Base-by-base conservation (phyloP, 306 rosid species). In the Medicago arabica region DNA sequence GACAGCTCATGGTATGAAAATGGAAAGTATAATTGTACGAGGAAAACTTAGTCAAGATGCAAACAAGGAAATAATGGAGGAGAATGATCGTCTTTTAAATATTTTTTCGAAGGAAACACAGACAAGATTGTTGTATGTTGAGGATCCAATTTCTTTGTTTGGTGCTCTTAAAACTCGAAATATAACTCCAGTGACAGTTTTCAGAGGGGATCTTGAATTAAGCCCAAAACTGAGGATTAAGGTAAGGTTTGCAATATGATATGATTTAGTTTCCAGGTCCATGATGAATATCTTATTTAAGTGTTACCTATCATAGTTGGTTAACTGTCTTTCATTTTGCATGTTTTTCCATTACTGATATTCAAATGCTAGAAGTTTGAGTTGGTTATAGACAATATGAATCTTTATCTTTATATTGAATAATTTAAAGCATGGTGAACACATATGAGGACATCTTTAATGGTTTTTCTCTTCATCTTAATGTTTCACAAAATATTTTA, bases 161-260 rank as follows among this genome's bases (percentile, higher is more conserved):
- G 97, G 98, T 71, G 97, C 96, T 64, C 87, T 92, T 40, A 83
- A 78, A 82, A 90, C 98, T 69, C 87, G 96, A 53, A 90, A 81
- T 72, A 78, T 92, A 80, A 70, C 88, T 38, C 95, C 88, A 0
- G 90, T 85, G 80, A 90, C 98, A 28, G 64, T 87, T 79, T 94
- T 86, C 76, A 88, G 90, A 81, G 97, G 98, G 41, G 89, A 92
- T 84, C 91, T 94, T 66, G 98, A 92, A 84, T 25, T 94, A 39
- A 78, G 90, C 86, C 80, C 93, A 54, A 75, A 75, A 61, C 46
- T 92, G 82, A 90, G 80, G 84, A 90, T 94, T 84, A 92, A 92
- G 97, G 98, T 94, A 76, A 85, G 86, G 49, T 38, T 39, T 75
- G 34, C 75, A 47, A 46, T 74, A 61, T 55, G 67, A 17, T 80